These are phyloP conservation scores for Apium graveolens DNA, from an alignment of 129 eudicot genomes.

Conservation along the genomic window DNA sequence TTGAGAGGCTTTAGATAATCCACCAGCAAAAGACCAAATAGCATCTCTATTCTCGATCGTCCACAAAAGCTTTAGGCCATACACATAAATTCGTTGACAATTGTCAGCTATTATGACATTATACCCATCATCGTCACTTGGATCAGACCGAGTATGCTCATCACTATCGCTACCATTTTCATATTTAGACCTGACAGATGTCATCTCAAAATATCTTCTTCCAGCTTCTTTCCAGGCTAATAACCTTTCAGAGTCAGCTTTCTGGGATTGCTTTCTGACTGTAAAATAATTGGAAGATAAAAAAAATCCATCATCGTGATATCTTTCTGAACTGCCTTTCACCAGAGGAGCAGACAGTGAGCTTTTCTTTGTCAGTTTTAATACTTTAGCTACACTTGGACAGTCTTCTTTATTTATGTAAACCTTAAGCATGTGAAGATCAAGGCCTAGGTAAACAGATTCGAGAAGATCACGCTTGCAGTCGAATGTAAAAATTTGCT, in stretches of 20 bases:
- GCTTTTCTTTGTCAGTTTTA: constrained; percentile 66
- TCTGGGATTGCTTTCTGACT: constrained; percentile 87
- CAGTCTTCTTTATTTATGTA: constrained; percentile 66
- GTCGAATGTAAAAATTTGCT: constrained; percentile 83
- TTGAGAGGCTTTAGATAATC: constrained; percentile 83
- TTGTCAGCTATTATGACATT: constrained; percentile 94
- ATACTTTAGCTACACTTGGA: constrained; percentile 53
- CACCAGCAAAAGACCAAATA: constrained; percentile 99
- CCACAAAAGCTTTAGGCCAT: constrained; percentile 96
- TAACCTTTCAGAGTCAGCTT: constrained; percentile 84
- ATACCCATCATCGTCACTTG: constrained; percentile 95
- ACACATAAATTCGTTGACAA: constrained; percentile 77
- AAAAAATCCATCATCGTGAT: constrained; percentile 90
- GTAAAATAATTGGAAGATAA: constrained; percentile 92
- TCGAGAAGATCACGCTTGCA: constrained; percentile 83
- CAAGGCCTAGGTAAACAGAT: constrained; percentile 87
- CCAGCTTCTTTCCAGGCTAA: constrained; percentile 97
- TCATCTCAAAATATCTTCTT: constrained; percentile 74
- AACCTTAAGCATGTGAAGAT: constrained; percentile 85
- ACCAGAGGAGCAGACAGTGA: constrained; percentile 71
- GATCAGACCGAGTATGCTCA: constrained; percentile 85
- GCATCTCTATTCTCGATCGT: constrained; percentile 87
- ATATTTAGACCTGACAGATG: constrained; percentile 85
- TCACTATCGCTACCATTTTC: constrained; percentile 96
- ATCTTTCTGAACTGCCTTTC: constrained; percentile 48